phyloP scores from a whole-genome alignment of 2,329 filamentous ascomycete species.

The Sclerotiophoma versabilis region DNA sequence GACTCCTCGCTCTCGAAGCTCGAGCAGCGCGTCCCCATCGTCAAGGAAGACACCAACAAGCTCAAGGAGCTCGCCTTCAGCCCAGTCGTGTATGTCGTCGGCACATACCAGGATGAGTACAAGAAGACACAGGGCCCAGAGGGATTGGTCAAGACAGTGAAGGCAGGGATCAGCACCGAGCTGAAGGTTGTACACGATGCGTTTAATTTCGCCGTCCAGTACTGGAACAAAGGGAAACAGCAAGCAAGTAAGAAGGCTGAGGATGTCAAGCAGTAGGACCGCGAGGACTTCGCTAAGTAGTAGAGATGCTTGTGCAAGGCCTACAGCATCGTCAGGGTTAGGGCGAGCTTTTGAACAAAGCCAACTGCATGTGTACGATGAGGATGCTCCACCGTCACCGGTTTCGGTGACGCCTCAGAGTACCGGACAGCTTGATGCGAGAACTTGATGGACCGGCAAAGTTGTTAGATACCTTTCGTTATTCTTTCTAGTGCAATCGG shows the following conservation, averaged over 20 bases:
- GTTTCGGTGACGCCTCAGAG: not conserved
- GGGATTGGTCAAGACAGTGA: conserved; percentile 46
- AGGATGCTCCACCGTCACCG: not conserved
- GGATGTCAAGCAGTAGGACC: conserved; percentile 44
- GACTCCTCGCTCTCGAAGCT: conserved; percentile 47
- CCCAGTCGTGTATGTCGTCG: conserved; percentile 47
- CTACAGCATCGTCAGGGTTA: not conserved
- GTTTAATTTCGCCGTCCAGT: conserved; percentile 38
- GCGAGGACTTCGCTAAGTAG: not conserved
- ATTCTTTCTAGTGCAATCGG: not conserved
- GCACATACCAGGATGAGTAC: conserved; percentile 51
- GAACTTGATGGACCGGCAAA: not conserved
- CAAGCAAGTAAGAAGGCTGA: conserved; percentile 43
- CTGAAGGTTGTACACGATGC: conserved; percentile 48
- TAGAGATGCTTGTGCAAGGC: not conserved
- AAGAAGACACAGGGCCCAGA: conserved; percentile 47
- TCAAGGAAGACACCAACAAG: conserved; percentile 59
- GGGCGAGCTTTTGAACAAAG: not conserved
- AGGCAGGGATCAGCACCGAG: conserved; percentile 50
- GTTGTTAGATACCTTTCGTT: conserved; percentile 26
- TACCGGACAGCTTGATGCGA: not conserved
- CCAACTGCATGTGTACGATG: conserved; percentile 2
- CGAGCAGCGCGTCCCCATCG: conserved; percentile 50
- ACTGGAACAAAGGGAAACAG: conserved; percentile 46
- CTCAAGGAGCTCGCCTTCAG: conserved; percentile 45